Evolutionary conservation across 2,329 filamentous ascomycete species (phyloP).

Genomic region (Lojkania enalia): DNA sequence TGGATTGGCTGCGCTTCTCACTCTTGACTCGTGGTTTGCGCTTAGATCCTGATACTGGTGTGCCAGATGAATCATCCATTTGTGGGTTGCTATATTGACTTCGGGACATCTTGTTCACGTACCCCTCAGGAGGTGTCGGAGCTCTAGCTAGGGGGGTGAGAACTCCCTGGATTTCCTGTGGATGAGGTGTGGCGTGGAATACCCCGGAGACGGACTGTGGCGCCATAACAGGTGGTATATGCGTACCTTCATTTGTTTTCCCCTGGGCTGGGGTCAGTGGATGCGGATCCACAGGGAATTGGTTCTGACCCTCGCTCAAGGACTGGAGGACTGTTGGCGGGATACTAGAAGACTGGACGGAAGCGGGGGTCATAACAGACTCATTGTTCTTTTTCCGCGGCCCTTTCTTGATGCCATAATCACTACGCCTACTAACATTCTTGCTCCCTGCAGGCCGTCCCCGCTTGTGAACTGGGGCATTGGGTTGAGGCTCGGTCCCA

Average conservation of each 20-base stretch:
- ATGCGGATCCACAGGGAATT: conserved; percentile 41
- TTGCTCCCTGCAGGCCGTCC: conserved; percentile 51
- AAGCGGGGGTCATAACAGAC: conserved; percentile 22
- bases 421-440: conserved; percentile 50
- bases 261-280: conserved; percentile 9
- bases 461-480: conserved; percentile 30
- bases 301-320: conserved; percentile 43
- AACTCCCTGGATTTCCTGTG: conserved; percentile 23
- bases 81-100: conserved; percentile 38
- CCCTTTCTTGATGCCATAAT: conserved; percentile 55
- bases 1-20: conserved; percentile 49
- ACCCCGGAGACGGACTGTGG: conserved; percentile 38
- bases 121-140: conserved; percentile 33
- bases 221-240: conserved; percentile 22
- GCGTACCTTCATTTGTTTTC: too few relatives aligned
- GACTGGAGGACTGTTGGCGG: conserved; percentile 38
- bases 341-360: conserved; percentile 26
- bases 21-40: conserved; percentile 47
- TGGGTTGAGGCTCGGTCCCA: conserved; percentile 27
- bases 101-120: conserved; percentile 40
- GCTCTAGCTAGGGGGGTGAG: conserved; percentile 10
- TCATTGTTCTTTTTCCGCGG: conserved; percentile 45
- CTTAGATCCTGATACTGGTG: conserved; percentile 31
- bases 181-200: conserved; percentile 42
- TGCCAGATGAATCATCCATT: conserved; percentile 24